Base-by-base conservation (phyloP, 2,329 filamentous ascomycete species). In the Pseudogymnoascus sp. region DNA sequence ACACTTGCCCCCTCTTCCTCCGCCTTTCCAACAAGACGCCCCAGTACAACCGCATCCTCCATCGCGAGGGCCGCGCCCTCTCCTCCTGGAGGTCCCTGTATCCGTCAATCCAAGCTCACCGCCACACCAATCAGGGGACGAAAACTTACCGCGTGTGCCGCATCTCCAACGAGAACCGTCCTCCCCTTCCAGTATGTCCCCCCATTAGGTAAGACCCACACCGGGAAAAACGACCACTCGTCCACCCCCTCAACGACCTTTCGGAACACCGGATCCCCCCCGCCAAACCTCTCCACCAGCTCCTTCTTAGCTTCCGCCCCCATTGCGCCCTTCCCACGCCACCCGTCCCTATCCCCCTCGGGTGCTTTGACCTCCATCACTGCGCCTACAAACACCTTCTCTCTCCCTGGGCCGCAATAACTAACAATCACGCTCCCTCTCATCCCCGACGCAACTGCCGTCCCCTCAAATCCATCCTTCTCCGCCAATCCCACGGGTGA, bases 41-140 rank as follows among this genome's bases (percentile, higher is more conserved):
- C 75, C 68, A 81, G 76, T 61, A 81, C 68, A 36, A 81, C 77
- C 2, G 76, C 80, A 66, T 81, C 79, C 69, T 81, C 80, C 64
- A 82, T 80, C 8, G 81, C 78, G 35, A 81, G 77, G 13, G 79
- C 79, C 3, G 79, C 81, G 33, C 73, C 75, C 64, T 81, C 79
- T 9, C 79, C 79, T 63, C 80, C 78, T 2, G 79, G 79, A 3
- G 79, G 78, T 79, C 81, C 81, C 70, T 73, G 39, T 17, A 25
- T 39, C 17, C 9, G 58, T 36, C 10, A 48, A 7, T 42, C 33
- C 27, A 36, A 36, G 17, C 41, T 15, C 63, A 60, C 13, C 5
- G n/a, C 31, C 25, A 29, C 25, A 13, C 25, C 44, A 61, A 60
- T 31, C 4, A 36, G 51, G 48, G 7, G 21, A 21, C 7, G 27